These are phyloP conservation scores for Metarhizium guizhouense DNA, from an alignment of 2,329 filamentous ascomycete genomes.

Conservation along the genomic window DNA sequence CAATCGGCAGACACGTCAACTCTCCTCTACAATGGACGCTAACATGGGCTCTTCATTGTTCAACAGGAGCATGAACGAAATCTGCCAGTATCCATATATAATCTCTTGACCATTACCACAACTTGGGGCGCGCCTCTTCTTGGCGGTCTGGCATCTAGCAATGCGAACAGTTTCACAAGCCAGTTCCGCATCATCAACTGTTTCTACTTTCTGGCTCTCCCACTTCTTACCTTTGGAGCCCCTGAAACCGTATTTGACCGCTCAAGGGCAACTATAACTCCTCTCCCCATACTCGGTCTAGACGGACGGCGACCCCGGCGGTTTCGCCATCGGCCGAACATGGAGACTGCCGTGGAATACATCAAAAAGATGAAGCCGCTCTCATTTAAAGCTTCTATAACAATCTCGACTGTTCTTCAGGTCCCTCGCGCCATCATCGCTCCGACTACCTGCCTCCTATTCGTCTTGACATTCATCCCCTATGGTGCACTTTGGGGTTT, in stretches of 20 bases:
- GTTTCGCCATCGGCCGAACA: slow-evolving; percentile 19
- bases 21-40: neutral
- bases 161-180: slow-evolving; percentile 30
- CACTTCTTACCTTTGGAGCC: slow-evolving; percentile 36
- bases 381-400: slow-evolving; percentile 24
- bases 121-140: slow-evolving; percentile 47
- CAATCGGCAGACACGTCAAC: no score
- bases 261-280: slow-evolving; percentile 13
- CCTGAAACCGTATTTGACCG: slow-evolving; percentile 47
- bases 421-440: slow-evolving; percentile 37
- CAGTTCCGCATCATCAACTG: slow-evolving; percentile 43
- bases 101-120: slow-evolving; percentile 33
- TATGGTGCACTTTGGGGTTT: slow-evolving; percentile 38
- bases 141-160: slow-evolving; percentile 38
- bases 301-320: slow-evolving; percentile 14
- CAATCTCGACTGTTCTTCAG: slow-evolving; percentile 29
- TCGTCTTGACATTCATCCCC: slow-evolving; percentile 35
- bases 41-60: neutral
- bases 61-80: slow-evolving; percentile 42
- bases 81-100: slow-evolving; percentile 34
- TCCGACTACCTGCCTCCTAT: slow-evolving; percentile 39
- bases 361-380: slow-evolving; percentile 29
- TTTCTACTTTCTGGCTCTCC: slow-evolving; percentile 37
- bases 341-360: slow-evolving; percentile 26
- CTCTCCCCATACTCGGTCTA: slow-evolving; percentile 11